Evolutionary conservation across 2,329 filamentous ascomycete genomes (phyloP), one percentile per base, ranked within the genome.

Genomic region (Calonectria pteridis): DNA sequence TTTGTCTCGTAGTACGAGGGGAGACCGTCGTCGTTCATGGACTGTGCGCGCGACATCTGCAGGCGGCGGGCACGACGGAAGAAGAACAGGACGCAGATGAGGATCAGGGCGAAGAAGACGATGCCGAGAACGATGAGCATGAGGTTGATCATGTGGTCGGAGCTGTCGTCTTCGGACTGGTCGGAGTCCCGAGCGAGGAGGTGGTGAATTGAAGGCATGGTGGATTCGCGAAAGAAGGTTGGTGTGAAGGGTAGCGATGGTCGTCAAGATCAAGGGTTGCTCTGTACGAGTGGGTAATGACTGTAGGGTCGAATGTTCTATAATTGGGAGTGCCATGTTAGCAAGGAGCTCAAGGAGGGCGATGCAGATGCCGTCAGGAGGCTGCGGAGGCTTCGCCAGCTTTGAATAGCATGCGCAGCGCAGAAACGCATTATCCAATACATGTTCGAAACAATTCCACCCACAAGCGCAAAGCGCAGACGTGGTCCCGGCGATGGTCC

Each of bases 111-210:
- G 79, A 96, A 85, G 79, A 97, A 91, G 79, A 96, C 87, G 58
- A 99, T 88, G 76, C 93, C 92, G 78, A 98, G 88, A 69, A 98
- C 90, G 72, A 91, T 90, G 79, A 98, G 94, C 83, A 98, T 87
- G 53, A 98, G 91, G 82, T 95, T 92, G 83, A 96, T 88, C 86
- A 94, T 92, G 74, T 88, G 91, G 78, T 94, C 87, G 64, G 87
- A 86, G 72, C 85, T 86, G 77, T 89, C 87, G 73, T 86, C 80
- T 73, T 85, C 85, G 78, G 78, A 74, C 65, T 73, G 49, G 53
- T 78, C 71, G 67, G 74, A 69, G 63, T 70, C 71, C 71, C 79
- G 79, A 65, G 69, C 71, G 64, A 79, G 37, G 51, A 80, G 73
- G 69, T 77, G 79, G 64, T 78, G 73, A 69, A 80, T 73, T 43